These are phyloP conservation scores for Actinomucor elegans DNA, from an alignment of 371 early-diverging fungal species.

Conservation along the genomic window DNA sequence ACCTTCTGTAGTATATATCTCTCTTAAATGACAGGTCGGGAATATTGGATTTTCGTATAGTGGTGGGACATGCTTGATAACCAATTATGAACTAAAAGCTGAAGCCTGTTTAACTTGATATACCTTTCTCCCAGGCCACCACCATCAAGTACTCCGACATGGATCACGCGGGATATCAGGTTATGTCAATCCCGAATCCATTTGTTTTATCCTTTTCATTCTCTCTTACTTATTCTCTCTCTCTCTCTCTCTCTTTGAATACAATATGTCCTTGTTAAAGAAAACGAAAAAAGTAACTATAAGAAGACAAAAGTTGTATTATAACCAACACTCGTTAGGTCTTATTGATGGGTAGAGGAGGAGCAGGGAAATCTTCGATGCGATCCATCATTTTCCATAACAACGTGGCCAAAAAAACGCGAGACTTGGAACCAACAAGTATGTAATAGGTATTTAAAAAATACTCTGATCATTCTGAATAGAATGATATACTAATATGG, in stretches of 20 bases:
- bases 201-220: not conserved
- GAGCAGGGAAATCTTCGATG: constrained; percentile 97
- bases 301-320: not conserved
- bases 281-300: constrained; percentile 11
- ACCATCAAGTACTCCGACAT: constrained; percentile 17
- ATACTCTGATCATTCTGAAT: not conserved
- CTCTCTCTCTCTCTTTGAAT: not conserved
- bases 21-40: too few species aligned
- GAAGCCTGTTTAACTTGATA: too few species aligned
- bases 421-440: constrained; percentile 93
- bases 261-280: constrained; percentile 4
- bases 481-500: not conserved
- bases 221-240: not conserved
- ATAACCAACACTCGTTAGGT: constrained; percentile 1
- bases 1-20: too few species aligned
- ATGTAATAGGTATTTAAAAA: constrained; percentile 8
- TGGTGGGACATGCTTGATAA: too few species aligned
- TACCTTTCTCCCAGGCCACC: too few species aligned
- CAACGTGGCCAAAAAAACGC: constrained; percentile 91
- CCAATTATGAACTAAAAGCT: too few species aligned
- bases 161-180: constrained; percentile 14
- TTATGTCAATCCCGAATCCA: constrained; percentile 6
- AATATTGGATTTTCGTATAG: too few species aligned
- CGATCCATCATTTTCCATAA: constrained; percentile 96
- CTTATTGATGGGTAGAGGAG: constrained; percentile 93